phyloP scores from a whole-genome alignment of 352 stramenopile species.

The Phytophthora uliginosa region DNA sequence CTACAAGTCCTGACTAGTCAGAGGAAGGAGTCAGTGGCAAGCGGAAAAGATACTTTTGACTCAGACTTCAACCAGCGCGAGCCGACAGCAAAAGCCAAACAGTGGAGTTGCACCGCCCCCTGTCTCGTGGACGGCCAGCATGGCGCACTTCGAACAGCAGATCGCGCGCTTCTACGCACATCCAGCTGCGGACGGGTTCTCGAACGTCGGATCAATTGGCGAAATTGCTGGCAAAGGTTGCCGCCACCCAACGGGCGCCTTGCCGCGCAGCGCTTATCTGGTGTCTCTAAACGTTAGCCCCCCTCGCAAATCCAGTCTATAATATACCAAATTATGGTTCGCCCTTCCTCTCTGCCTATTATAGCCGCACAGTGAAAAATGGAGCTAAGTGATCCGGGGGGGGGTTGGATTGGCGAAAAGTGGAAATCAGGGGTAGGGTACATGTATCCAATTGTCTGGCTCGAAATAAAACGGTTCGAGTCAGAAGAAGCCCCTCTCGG shows the following conservation, averaged over 20 bases:
- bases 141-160: slow-evolving; percentile 34
- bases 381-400: not conserved
- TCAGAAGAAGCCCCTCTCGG: slow-evolving; percentile 13
- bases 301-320: not conserved
- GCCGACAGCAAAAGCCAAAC: slow-evolving; percentile 17
- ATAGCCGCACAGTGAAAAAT: slow-evolving; percentile 13
- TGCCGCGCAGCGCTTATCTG: not conserved
- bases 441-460: slow-evolving; percentile 4
- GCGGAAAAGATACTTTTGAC: not conserved
- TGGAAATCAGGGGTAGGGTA: slow-evolving; percentile 11
- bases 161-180: slow-evolving; percentile 24
- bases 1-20: not conserved
- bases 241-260: not conserved
- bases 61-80: not conserved
- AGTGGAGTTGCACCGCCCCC: slow-evolving; percentile 6
- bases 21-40: slow-evolving; percentile 5
- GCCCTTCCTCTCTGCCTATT: not conserved
- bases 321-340: not conserved
- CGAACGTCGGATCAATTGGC: slow-evolving; percentile 2
- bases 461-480: slow-evolving; percentile 24
- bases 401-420: slow-evolving; percentile 12
- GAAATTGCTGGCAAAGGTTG: not conserved
- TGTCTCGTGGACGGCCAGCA: slow-evolving; percentile 22
- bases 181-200: not conserved
- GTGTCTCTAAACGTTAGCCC: not conserved